Evolutionary conservation across 208 protist genomes (phyloP), one percentile per base, ranked within the genome.

Genomic region (Trypanosoma grayi): DNA sequence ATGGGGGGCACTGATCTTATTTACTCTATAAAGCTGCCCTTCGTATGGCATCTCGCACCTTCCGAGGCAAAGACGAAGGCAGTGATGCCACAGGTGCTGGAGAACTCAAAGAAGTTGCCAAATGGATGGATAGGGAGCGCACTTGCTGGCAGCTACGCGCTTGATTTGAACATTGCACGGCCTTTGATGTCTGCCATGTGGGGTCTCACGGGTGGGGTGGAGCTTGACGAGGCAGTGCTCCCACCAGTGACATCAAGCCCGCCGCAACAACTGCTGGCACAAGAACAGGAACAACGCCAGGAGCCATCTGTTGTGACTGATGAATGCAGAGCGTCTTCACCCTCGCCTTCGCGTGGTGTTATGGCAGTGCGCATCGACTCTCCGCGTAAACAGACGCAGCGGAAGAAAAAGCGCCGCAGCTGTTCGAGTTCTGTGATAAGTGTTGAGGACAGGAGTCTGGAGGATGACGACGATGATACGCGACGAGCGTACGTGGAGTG

Each of bases 21-120:
- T 33, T 64, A 81, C 40, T 76, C 66, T 16, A 68, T 85, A 36
- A 54, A 55, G 50, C 60, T 85, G 2, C 79, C 79, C 0, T 78
- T 85, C 58, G n/a, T 25, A 7, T 55, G 65, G 30, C 9, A 24
- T 50, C 22, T 39, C 10, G 30, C 28, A 20, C 9, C 66, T 53
- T 31, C 30, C 20, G 40, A 50, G 11, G 36, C n/a, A 10, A 24
- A 2, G 24, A 36, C 4, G 34, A 50, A 37, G 20, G 8, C 2
- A 25, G 10, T 4, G 13, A 34, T 6, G 6, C 0, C 9, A 41
- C 6, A 13, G 13, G n/a, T 14, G 2, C 40, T 33, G 18, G 16
- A 22, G 33, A 59, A 33, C 14, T 7, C 25, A 33, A 16, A 48
- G 53, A 30, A 27, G 24, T 22, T 30, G 16, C 2, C 25, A 10